Evolutionary conservation across 2,329 filamentous ascomycete species (phyloP).

Genomic region (Talaromyces pinophilus): DNA sequence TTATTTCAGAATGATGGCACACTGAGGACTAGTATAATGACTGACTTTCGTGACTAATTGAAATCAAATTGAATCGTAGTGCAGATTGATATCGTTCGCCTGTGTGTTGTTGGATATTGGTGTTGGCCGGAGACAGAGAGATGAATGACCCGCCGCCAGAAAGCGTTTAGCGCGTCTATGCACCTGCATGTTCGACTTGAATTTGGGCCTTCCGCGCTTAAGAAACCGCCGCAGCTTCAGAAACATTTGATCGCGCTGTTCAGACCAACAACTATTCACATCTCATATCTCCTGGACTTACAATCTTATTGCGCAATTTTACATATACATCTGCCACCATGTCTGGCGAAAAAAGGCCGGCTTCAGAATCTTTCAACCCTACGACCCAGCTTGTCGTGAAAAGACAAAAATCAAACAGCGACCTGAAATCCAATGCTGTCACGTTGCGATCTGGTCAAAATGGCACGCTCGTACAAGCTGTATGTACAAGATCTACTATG

Average conservation of each 20-base stretch:
- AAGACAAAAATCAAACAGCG: conserved; percentile 72
- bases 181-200: conserved; percentile 2
- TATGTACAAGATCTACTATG: conserved; percentile 46
- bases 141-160: conserved; percentile 17
- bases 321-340: conserved; percentile 51
- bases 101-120: neutral
- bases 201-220: conserved; percentile 23
- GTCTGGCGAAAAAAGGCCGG: conserved; percentile 89
- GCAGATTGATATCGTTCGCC: neutral
- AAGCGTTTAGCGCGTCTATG: conserved; percentile 31
- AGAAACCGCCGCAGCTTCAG: conserved; percentile 3
- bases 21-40: neutral
- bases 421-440: conserved; percentile 59
- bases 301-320: neutral
- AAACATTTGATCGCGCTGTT: neutral
- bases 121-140: neutral
- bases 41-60: neutral
- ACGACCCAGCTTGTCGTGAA: conserved; percentile 79
- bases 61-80: neutral
- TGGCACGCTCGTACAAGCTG: conserved; percentile 66
- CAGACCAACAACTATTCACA: neutral
- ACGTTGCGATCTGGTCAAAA: conserved; percentile 58
- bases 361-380: conserved; percentile 77
- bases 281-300: neutral
- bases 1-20: neutral